These are phyloP conservation scores for Microthlaspi erraticum DNA, from an alignment of 345 rosid genomes.

Conservation along the genomic window DNA sequence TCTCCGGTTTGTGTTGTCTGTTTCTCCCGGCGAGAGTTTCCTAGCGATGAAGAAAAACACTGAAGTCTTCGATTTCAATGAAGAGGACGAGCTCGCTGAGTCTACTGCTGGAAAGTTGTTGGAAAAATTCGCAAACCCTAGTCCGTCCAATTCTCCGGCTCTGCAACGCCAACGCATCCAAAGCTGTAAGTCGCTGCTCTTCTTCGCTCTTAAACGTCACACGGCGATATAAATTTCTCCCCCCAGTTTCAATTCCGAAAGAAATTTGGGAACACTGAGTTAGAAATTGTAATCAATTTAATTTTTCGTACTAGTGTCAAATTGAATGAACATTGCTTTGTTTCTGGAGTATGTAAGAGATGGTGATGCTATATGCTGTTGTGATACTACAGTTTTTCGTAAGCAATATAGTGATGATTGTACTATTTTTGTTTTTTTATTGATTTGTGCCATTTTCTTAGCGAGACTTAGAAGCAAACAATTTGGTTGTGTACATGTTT, in stretches of 20 bases:
- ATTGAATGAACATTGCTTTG: conserved; percentile 11
- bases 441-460: not conserved
- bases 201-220: not conserved
- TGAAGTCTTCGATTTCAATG: conserved; percentile 70
- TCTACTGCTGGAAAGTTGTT: conserved; percentile 49
- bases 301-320: not conserved
- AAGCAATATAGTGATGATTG: not conserved
- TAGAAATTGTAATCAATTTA: not conserved
- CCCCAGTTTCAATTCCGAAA: not conserved
- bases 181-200: conserved; percentile 53
- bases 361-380: conserved; percentile 6
- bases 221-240: not conserved
- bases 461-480: not conserved
- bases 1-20: conserved; percentile 29
- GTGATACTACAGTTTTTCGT: conserved; percentile 20
- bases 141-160: conserved; percentile 46
- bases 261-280: conserved; percentile 8
- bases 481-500: conserved; percentile 11
- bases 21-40: not conserved
- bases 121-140: conserved; percentile 70
- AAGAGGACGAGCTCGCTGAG: conserved; percentile 73
- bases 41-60: conserved; percentile 58
- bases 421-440: not conserved
- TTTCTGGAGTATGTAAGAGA: conserved; percentile 14
- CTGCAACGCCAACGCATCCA: conserved; percentile 54